Evolutionary conservation across 2,329 filamentous ascomycete species (phyloP).

Genomic region (Neofusicoccum cordaticola): DNA sequence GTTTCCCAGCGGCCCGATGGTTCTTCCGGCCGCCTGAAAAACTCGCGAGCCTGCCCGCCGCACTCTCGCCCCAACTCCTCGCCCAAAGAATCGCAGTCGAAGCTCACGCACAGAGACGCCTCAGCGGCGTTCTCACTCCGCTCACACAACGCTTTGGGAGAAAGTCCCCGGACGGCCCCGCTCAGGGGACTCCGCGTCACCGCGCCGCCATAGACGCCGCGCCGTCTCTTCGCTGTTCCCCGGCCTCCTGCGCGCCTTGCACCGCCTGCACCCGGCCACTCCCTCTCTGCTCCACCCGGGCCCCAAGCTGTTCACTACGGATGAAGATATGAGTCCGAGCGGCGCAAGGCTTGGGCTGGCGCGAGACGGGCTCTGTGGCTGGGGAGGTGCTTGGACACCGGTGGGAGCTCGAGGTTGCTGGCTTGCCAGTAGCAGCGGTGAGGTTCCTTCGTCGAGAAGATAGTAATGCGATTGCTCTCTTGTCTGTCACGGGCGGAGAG

Average conservation of each 20-base stretch:
- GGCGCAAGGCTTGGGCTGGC: constrained; percentile 21
- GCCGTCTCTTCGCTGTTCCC: constrained; percentile 68
- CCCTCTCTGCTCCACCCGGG: background rate
- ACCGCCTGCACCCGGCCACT: constrained; percentile 48
- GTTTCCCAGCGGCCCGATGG: constrained; percentile 1
- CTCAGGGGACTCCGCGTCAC: constrained; percentile 72
- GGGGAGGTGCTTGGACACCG: constrained; percentile 33
- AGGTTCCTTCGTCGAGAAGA: constrained; percentile 85
- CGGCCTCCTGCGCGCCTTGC: constrained; percentile 48
- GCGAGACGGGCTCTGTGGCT: constrained; percentile 15
- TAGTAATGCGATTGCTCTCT: constrained; percentile 96
- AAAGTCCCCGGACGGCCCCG: constrained; percentile 98
- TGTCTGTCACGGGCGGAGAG: constrained; percentile 46
- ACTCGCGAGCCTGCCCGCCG: background rate
- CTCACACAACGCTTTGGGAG: constrained; percentile 81
- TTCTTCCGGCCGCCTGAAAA: constrained; percentile 6
- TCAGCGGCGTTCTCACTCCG: constrained; percentile 36
- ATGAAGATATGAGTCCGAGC: constrained; percentile 23
- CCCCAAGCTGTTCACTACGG: constrained; percentile 12
- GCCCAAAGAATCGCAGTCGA: constrained; percentile 99
- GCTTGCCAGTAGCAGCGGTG: constrained; percentile 31
- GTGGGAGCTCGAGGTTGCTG: constrained; percentile 18
- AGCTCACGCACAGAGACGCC: constrained; percentile 80
- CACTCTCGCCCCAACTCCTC: constrained; percentile 66
- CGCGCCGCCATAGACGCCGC: constrained; percentile 98